These are phyloP conservation scores for Pichia californica DNA, from an alignment of 805 yeast genomes.

Conservation along the genomic window DNA sequence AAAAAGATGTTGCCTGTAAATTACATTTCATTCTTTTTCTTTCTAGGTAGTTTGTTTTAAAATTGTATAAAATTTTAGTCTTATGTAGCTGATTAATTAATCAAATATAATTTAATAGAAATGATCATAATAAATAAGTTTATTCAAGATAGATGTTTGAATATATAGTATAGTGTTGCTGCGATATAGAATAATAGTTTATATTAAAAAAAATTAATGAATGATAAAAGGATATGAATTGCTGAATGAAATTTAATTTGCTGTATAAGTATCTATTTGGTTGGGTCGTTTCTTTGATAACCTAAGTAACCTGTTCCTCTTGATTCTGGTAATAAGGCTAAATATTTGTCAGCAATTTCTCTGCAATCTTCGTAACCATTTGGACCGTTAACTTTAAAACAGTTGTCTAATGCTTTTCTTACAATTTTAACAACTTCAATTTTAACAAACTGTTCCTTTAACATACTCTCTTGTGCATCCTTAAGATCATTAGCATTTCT, in stretches of 20 bases:
- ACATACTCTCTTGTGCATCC: constrained; percentile 68
- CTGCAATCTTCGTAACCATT: constrained; percentile 76
- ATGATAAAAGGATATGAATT: too few species aligned
- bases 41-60: too few species aligned
- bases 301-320: constrained; percentile 70
- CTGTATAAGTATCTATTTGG: too few species aligned
- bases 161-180: not conserved
- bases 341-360: constrained; percentile 68
- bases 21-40: too few species aligned
- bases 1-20: constrained; percentile 17
- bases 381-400: constrained; percentile 53
- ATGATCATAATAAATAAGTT: too few species aligned
- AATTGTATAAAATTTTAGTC: too few species aligned
- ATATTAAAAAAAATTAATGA: too few species aligned
- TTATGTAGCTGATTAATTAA: too few species aligned
- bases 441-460: constrained; percentile 77
- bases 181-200: not conserved
- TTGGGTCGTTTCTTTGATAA: constrained; percentile 85
- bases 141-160: too few species aligned
- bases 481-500: constrained; percentile 55
- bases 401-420: constrained; percentile 69
- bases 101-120: too few species aligned
- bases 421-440: constrained; percentile 59
- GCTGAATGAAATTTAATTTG: too few species aligned
- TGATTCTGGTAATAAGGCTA: constrained; percentile 68